A percentile compares a stretch with the other conserved stretches of the same genome.
Evolutionary conservation across 305 asterid species (phyloP).

Genomic region (Fraxinus nigra): DNA sequence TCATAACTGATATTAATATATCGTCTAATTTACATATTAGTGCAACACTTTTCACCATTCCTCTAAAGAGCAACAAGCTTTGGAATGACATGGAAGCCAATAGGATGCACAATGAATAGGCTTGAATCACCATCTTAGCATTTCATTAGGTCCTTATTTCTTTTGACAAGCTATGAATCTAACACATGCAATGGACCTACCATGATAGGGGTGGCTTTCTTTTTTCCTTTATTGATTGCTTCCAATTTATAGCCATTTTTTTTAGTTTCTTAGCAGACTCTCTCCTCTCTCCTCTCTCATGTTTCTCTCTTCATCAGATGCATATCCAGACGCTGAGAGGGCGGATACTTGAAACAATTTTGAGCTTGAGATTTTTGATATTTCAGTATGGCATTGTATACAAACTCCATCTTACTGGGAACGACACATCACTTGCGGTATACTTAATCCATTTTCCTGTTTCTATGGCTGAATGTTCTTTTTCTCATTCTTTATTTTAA

Average conservation of each 20-base stretch:
- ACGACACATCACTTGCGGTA: slow-evolving; percentile 88
- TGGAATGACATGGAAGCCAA: neutral
- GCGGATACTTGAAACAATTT: slow-evolving; percentile 89
- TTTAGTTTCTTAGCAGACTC: slow-evolving; percentile 3
- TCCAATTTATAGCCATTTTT: neutral
- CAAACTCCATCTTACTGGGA: slow-evolving; percentile 77
- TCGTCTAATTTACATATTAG: neutral
- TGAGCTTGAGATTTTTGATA: slow-evolving; percentile 88
- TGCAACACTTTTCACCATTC: neutral
- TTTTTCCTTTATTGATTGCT: neutral
- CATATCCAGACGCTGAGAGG: slow-evolving; percentile 97
- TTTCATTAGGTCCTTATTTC: neutral
- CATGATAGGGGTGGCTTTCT: neutral
- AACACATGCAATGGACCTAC: neutral
- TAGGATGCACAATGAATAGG: neutral
- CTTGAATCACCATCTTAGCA: neutral
- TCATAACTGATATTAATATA: neutral
- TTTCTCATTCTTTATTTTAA: slow-evolving; percentile 3
- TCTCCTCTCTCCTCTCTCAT: slow-evolving; percentile 14
- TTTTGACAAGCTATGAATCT: neutral
- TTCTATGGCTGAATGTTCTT: neutral
- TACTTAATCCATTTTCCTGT: slow-evolving; percentile 14
- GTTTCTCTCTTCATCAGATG: slow-evolving; percentile 45
- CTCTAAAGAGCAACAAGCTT: neutral
- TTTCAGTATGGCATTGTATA: slow-evolving; percentile 97